These are phyloP conservation scores for Xylaria sp. DNA, from an alignment of 2,329 filamentous ascomycete species.

Conservation along the genomic window DNA sequence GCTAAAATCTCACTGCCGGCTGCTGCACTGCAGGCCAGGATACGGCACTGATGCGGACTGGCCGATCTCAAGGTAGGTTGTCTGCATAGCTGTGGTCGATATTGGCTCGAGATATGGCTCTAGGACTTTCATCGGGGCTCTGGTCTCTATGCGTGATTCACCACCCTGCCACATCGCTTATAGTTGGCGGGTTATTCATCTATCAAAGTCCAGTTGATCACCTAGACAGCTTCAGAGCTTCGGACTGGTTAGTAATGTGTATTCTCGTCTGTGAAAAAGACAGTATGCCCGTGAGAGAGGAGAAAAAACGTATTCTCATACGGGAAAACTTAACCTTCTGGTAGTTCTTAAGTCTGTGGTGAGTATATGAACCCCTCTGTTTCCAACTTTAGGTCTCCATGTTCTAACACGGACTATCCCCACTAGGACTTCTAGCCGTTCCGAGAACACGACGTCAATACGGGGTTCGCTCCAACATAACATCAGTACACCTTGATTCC, in stretches of 20 bases:
- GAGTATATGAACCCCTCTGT: neutral
- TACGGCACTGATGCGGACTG: constrained; percentile 12
- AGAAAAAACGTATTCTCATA: no score
- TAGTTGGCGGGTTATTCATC: neutral
- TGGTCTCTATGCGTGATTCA: neutral
- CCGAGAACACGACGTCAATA: constrained; percentile 4
- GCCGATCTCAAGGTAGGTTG: no score
- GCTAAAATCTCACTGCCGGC: constrained; percentile 19
- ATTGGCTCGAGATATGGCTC: no score
- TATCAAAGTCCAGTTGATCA: no score
- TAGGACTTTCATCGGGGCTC: neutral
- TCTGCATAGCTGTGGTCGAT: no score
- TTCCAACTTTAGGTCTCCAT: constrained; percentile 8
- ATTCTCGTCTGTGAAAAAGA: neutral
- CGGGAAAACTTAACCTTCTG: no score
- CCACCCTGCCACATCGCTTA: no score
- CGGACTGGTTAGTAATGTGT: neutral
- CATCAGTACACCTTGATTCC: neutral
- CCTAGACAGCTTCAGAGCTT: no score
- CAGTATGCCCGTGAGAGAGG: neutral
- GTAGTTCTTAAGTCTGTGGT: neutral
- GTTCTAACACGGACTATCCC: constrained; percentile 6
- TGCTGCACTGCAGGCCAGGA: neutral
- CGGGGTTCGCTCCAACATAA: constrained; percentile 7
- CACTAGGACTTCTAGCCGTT: constrained; percentile 5